Evolutionary conservation across 129 eudicot genomes (phyloP).

Genomic region (Logfia minima): DNA sequence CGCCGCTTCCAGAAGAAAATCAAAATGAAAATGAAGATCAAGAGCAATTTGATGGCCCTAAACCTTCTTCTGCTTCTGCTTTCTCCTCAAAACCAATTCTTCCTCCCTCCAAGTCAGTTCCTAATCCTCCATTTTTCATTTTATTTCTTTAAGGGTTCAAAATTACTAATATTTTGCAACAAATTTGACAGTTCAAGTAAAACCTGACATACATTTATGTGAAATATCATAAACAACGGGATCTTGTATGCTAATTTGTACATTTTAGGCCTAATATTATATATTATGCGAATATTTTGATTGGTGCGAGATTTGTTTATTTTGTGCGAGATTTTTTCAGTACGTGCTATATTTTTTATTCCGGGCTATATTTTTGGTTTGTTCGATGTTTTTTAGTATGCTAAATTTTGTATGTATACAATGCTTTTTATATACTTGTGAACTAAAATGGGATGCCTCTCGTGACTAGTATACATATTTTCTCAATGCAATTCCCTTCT

Average conservation of each 20-base stretch:
- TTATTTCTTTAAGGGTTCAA: neutral
- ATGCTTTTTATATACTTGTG: too few species aligned
- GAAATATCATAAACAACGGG: neutral
- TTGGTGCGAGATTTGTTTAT: neutral
- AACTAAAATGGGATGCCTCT: too few species aligned
- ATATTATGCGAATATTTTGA: neutral
- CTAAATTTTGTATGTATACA: too few species aligned
- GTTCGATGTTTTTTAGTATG: too few species aligned
- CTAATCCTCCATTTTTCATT: neutral
- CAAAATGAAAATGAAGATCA: constrained; percentile 26
- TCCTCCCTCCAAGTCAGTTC: constrained; percentile 53
- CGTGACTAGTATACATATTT: too few species aligned
- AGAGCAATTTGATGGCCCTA: constrained; percentile 4
- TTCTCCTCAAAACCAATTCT: constrained; percentile 58
- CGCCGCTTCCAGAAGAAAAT: constrained; percentile 34
- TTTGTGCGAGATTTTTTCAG: too few species aligned
- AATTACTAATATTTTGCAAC: neutral
- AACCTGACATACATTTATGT: neutral
- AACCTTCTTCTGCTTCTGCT: constrained; percentile 47
- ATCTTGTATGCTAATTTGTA: neutral
- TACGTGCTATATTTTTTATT: too few species aligned
- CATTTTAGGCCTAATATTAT: neutral
- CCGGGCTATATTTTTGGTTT: too few species aligned
- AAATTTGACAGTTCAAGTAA: neutral
- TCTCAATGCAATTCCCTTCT: too few species aligned